These are phyloP conservation scores for Theileria parva DNA, from an alignment of 169 alveolate species.

Conservation along the genomic window DNA sequence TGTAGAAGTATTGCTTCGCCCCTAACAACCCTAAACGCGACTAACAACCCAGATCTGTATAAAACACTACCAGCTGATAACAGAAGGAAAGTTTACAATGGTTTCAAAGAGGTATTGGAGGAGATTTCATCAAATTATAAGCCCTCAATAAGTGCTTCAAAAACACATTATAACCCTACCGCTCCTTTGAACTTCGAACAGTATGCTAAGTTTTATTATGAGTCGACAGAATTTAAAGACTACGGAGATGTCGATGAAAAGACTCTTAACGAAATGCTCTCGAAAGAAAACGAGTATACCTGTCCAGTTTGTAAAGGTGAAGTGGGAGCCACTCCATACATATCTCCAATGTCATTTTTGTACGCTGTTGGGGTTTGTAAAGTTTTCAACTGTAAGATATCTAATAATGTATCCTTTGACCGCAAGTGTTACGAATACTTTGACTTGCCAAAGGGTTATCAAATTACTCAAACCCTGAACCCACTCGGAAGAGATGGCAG, in stretches of 20 bases:
- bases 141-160: constrained; percentile 7
- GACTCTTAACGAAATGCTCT: constrained; percentile 3
- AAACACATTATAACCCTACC: neutral
- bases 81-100: constrained; percentile 10
- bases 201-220: constrained; percentile 7
- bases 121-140: constrained; percentile 1
- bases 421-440: constrained; percentile 75
- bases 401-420: constrained; percentile 55
- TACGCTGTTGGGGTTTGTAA: constrained; percentile 65
- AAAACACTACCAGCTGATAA: neutral
- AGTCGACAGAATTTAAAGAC: neutral
- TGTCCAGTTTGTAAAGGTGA: constrained; percentile 77
- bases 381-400: constrained; percentile 59
- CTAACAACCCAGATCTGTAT: constrained; percentile 8
- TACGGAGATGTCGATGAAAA: constrained; percentile 1
- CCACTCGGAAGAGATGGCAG: constrained; percentile 75
- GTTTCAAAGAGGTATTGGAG: constrained; percentile 21
- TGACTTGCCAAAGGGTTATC: constrained; percentile 80
- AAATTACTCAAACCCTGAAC: constrained; percentile 68
- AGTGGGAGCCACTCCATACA: constrained; percentile 66
- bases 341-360: constrained; percentile 67
- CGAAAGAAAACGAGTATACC: constrained; percentile 53
- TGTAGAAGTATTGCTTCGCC: constrained; percentile 62
- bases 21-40: neutral
- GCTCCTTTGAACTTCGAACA: constrained; percentile 16